Base-by-base conservation (phyloP, 108 stramenopile species). In the Aurantiochytrium sp. region DNA sequence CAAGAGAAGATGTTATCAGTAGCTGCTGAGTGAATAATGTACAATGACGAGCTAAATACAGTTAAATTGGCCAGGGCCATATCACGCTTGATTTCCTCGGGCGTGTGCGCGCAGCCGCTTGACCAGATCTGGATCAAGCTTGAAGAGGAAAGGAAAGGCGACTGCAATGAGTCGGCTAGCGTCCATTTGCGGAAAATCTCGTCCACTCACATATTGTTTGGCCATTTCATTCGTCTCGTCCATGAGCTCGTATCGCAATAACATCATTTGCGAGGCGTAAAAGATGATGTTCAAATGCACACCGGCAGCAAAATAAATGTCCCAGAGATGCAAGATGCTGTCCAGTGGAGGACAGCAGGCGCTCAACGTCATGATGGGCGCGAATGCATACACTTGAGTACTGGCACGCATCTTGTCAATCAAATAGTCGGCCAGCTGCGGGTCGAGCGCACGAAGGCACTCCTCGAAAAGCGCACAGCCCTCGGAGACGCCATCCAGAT, bases 171-270 rank as follows among this genome's bases (percentile, higher is more conserved):
- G 76, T 45, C 76, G 3, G 10, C 23, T 12, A n/a, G 76, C 76
- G 51, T 83, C 76, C 45, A 83, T 83, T 16, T 83, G 76, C 25
- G 76, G 76, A 83, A 83, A 83, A 35, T 83, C 76, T 45, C 76
- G 6, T 6, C 76, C 76, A 12, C 76, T 83, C 18, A 83, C 49
- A 35, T 53, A 83, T 4, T 83, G 76, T 45, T 53, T 53, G 25
- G 76, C 76, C 49, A 47, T 83, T 12, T 47, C 76, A 18, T 83
- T 47, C 10, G 45, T 83, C 49, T 47, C 45, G 25, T 47, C 76
- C 49, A 83, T 47, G 51, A 83, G 45, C 5, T 83, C 76, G 51
- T 83, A 47, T 6, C 76, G 76, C 51, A 83, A 16, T 16, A 83
- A 45, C 49, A 83, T 83, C 49, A 83, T 47, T 28, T 83, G 76